Evolutionary conservation across 306 rosid genomes (phyloP), one percentile per base, ranked within the genome.

Genomic region (Trifolium pratense): DNA sequence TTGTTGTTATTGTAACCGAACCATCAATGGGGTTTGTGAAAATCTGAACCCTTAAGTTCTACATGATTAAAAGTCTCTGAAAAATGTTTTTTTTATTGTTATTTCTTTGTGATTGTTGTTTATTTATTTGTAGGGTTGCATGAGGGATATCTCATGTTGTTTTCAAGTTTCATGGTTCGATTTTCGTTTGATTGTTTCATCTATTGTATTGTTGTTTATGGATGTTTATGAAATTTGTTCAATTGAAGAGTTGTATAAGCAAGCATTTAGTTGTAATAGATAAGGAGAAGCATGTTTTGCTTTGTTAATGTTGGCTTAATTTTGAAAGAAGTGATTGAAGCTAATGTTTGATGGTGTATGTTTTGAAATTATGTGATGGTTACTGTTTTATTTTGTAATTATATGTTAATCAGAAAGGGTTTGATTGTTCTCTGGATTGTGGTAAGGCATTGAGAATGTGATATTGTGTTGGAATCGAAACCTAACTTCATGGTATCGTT

Each of bases 361-460:
- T 78, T 68, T 36, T 70, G 63, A 59, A 51, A 16, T 51, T 70
- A 51, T 72, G 59, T 14, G 20, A 26, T 57, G 42, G 31, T 74
- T 74, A 10, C 1, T 48, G 20, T 62, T 68, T 75, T 73, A 12
- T 56, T 56, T 67, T 63, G 82, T 49, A 62, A 64, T 18, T 23
- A 1, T 16, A 16, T 13, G n/a, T 37, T 26, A 4, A 59, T 79
- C 77, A 52, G 17, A 29, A 26, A 66, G 49, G 69, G 39, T 73
- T 73, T 60, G 51, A 45, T 20, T 64, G 71, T 36, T 65, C 66
- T 26, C 34, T 84, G 74, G 71, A 72, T 74, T 75, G 49, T 75
- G 76, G 34, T 34, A 16, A 48, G 79, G 61, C 18, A 58, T 59
- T 51, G 63, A 16, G 49, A 25, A 69, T 49, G 79, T 61, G 66